Percentiles rank a stretch among this genome's conserved stretches.
These are phyloP conservation scores for Discostella stelligera DNA, from an alignment of 352 stramenopile species.

Conservation along the genomic window DNA sequence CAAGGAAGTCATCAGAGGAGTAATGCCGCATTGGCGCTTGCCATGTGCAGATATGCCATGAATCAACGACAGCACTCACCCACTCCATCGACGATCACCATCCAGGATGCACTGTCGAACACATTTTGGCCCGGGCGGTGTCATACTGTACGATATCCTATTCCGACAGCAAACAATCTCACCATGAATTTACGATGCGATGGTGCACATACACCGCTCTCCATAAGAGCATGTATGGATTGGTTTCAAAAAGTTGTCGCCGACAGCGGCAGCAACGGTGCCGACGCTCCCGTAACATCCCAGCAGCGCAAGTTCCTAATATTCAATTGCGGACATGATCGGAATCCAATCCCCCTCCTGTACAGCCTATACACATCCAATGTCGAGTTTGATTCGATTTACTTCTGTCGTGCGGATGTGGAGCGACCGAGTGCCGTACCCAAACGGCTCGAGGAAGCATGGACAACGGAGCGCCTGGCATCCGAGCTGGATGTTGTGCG, in stretches of 20 bases:
- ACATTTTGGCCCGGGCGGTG: slow-evolving; percentile 70
- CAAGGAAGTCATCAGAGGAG: slow-evolving; percentile 66
- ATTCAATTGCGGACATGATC: slow-evolving; percentile 81
- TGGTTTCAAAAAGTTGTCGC: slow-evolving; percentile 53
- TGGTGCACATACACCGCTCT: slow-evolving; percentile 75
- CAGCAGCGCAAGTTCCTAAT: slow-evolving; percentile 39
- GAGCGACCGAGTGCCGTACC: slow-evolving; percentile 63
- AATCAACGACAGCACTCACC: neutral
- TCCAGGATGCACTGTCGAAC: slow-evolving; percentile 37
- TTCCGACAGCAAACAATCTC: neutral
- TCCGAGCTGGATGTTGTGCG: neutral
- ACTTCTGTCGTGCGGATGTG: slow-evolving; percentile 65
- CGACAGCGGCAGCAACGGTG: neutral
- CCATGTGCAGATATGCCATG: slow-evolving; percentile 52
- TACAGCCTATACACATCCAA: slow-evolving; percentile 34
- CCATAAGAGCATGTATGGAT: slow-evolving; percentile 58
- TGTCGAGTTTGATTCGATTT: slow-evolving; percentile 56
- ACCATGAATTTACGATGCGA: slow-evolving; percentile 53
- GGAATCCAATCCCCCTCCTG: slow-evolving; percentile 69
- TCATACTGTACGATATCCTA: slow-evolving; percentile 51
- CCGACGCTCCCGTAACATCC: neutral
- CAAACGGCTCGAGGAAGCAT: slow-evolving; percentile 50
- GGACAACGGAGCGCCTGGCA: slow-evolving; percentile 35
- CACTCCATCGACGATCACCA: neutral
- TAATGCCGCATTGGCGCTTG: slow-evolving; percentile 73